These are phyloP conservation scores for Syzygium grande DNA, from an alignment of 345 rosid genomes.

Conservation along the genomic window DNA sequence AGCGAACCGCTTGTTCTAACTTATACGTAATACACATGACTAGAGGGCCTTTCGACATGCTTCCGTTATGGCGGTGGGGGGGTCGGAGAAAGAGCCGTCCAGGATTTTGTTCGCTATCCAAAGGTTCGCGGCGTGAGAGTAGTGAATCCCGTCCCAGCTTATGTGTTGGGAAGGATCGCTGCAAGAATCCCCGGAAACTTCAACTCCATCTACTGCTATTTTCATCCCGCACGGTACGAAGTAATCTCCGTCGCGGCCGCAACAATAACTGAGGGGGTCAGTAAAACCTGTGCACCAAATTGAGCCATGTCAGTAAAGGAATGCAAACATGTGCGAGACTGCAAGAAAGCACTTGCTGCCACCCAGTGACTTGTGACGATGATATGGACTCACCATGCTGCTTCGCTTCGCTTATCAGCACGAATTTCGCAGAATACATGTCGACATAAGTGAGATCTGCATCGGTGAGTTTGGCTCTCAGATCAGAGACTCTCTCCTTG, in stretches of 20 bases:
- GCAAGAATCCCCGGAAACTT: slow-evolving; percentile 36
- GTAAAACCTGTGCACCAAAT: slow-evolving; percentile 15
- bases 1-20: background rate
- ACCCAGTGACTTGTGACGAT: background rate
- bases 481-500: slow-evolving; percentile 39
- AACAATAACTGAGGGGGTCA: slow-evolving; percentile 44
- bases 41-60: slow-evolving; percentile 33
- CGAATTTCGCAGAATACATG: slow-evolving; percentile 54
- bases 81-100: slow-evolving; percentile 51
- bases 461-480: slow-evolving; percentile 47
- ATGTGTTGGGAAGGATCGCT: slow-evolving; percentile 31
- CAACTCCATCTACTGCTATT: slow-evolving; percentile 23
- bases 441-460: slow-evolving; percentile 73
- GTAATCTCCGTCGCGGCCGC: slow-evolving; percentile 40
- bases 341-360: background rate
- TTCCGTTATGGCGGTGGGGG: slow-evolving; percentile 40
- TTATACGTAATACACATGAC: background rate
- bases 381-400: background rate
- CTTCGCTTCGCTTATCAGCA: background rate
- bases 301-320: background rate
- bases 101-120: slow-evolving; percentile 69
- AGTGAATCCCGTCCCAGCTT: slow-evolving; percentile 56
- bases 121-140: slow-evolving; percentile 49
- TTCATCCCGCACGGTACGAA: slow-evolving; percentile 43
- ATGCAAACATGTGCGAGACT: background rate